These are phyloP conservation scores for Yarrowia sp. DNA, from an alignment of 805 yeast species.

Conservation along the genomic window DNA sequence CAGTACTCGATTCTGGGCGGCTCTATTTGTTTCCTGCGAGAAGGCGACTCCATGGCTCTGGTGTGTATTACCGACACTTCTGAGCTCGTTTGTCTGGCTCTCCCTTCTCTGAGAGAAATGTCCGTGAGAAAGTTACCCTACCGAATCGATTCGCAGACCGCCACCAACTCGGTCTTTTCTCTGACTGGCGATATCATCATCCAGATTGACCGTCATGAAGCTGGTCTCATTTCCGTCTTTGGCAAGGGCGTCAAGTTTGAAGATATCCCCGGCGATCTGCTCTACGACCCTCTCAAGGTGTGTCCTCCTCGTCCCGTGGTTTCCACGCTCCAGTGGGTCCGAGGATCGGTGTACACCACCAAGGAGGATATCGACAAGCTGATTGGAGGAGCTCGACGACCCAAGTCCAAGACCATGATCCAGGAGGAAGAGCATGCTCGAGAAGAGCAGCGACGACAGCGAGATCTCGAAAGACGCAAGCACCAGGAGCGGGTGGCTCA, in stretches of 20 bases:
- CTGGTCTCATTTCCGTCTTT: constrained; percentile 49
- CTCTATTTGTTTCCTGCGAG: constrained; percentile 41
- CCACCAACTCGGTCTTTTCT: constrained; percentile 44
- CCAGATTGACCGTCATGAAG: constrained; percentile 54
- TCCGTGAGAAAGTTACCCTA: constrained; percentile 47
- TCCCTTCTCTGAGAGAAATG: constrained; percentile 65
- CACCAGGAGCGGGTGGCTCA: background rate
- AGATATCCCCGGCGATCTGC: constrained; percentile 46
- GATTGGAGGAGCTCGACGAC: constrained; percentile 73
- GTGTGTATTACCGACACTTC: constrained; percentile 29
- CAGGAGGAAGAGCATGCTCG: constrained; percentile 33
- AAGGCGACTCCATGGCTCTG: constrained; percentile 43
- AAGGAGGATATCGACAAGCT: constrained; percentile 59
- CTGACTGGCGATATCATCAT: constrained; percentile 46
- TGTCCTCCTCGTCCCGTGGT: constrained; percentile 79
- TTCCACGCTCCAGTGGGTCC: constrained; percentile 79
- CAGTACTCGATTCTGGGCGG: constrained; percentile 35
- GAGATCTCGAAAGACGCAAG: background rate
- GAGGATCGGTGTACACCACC: constrained; percentile 64
- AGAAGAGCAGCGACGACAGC: constrained; percentile 33
- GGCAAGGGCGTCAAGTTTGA: constrained; percentile 41
- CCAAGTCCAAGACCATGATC: constrained; percentile 46
- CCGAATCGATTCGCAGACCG: constrained; percentile 41
- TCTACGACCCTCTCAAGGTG: constrained; percentile 65
- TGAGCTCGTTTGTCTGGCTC: constrained; percentile 40